These are phyloP conservation scores for Monosporascus ibericus DNA, from an alignment of 2,329 filamentous ascomycete genomes.

Conservation along the genomic window DNA sequence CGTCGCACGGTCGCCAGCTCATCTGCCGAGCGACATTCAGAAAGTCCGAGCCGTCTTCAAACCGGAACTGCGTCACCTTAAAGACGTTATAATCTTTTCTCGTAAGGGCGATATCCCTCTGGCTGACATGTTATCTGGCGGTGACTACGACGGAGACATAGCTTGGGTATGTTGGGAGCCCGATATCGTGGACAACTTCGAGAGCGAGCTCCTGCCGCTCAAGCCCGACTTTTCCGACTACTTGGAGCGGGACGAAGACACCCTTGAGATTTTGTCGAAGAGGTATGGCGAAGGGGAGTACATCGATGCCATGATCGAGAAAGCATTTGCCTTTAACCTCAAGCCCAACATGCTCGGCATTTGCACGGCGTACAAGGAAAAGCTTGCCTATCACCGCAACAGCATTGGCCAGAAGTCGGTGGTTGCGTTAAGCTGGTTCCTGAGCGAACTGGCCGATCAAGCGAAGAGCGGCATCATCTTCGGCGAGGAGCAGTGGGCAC, in stretches of 20 bases:
- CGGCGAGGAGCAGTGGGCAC: constrained; percentile 26
- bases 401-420: constrained; percentile 36
- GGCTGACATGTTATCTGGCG: constrained; percentile 62
- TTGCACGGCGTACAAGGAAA: constrained; percentile 55
- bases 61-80: constrained; percentile 45
- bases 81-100: constrained; percentile 57
- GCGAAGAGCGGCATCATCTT: constrained; percentile 45
- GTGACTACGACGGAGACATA: constrained; percentile 69
- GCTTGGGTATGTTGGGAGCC: constrained; percentile 69
- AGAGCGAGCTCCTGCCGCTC: constrained; percentile 44
- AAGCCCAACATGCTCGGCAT: constrained; percentile 49
- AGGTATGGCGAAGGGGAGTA: constrained; percentile 6
- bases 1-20: constrained; percentile 59
- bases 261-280: constrained; percentile 35
- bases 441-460: constrained; percentile 47
- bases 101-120: constrained; percentile 50
- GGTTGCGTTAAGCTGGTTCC: constrained; percentile 38
- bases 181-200: constrained; percentile 53
- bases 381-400: constrained; percentile 49
- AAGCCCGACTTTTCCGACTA: constrained; percentile 33
- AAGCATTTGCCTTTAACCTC: constrained; percentile 51
- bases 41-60: constrained; percentile 49
- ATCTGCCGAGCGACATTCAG: constrained; percentile 65
- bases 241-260: constrained; percentile 43
- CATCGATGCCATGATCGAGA: constrained; percentile 38